Evolutionary conservation across 352 stramenopile species (phyloP).

Genomic region (Phytophthora pistaciae): DNA sequence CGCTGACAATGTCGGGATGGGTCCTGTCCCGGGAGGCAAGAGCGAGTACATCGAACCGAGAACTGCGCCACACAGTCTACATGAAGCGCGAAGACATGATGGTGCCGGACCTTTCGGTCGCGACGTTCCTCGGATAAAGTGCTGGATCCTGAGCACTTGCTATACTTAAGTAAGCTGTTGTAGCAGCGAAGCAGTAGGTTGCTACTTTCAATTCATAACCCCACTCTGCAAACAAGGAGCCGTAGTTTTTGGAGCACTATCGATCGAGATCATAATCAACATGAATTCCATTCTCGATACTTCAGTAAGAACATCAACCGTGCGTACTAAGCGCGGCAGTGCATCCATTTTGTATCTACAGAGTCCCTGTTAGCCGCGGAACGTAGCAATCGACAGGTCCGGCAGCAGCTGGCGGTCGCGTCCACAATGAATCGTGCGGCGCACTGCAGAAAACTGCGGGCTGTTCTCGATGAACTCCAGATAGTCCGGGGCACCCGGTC

Average conservation of each 20-base stretch:
- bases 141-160: neutral
- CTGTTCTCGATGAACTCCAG: constrained; percentile 50
- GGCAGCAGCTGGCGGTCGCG: constrained; percentile 19
- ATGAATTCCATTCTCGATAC: neutral
- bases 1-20: neutral
- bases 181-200: too few species aligned
- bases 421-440: constrained; percentile 28
- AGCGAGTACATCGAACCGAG: neutral
- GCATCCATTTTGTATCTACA: neutral
- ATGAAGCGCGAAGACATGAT: neutral
- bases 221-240: neutral
- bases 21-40: neutral
- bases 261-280: neutral
- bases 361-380: neutral
- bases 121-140: neutral
- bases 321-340: too few species aligned
- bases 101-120: neutral
- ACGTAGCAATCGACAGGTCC: constrained; percentile 41
- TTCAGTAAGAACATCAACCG: neutral
- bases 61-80: neutral
- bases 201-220: neutral
- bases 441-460: constrained; percentile 43
- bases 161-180: too few species aligned
- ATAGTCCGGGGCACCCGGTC: constrained; percentile 55
- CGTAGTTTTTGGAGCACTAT: too few species aligned